These are phyloP conservation scores for Apiotrichum laibachii DNA, from an alignment of 1,284 basidiomycete species.

Conservation along the genomic window DNA sequence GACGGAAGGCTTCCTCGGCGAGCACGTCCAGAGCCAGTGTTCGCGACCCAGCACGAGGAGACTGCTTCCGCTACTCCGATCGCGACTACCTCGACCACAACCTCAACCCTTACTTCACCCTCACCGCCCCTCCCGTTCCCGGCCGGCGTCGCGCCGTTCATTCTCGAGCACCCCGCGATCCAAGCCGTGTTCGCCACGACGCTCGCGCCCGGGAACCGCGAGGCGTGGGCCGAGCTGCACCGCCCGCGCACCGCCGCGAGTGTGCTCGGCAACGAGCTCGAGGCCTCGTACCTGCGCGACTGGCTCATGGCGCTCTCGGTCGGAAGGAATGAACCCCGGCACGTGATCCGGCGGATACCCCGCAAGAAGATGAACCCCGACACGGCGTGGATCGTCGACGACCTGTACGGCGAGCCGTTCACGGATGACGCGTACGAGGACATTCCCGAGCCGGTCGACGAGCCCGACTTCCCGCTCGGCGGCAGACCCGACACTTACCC, in stretches of 20 bases:
- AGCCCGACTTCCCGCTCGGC: slow-evolving; percentile 23
- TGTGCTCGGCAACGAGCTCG: slow-evolving; percentile 75
- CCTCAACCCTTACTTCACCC: not conserved
- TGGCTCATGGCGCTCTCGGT: slow-evolving; percentile 75
- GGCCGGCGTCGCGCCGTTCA: slow-evolving; percentile 14
- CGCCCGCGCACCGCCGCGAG: slow-evolving; percentile 68
- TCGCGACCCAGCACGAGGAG: no score
- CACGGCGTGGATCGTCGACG: slow-evolving; percentile 50
- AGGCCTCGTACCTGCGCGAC: slow-evolving; percentile 70
- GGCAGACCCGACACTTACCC: slow-evolving; percentile 31
- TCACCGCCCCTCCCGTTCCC: not conserved
- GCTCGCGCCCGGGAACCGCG: slow-evolving; percentile 36
- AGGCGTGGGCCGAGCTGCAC: slow-evolving; percentile 74
- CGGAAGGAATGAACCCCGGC: slow-evolving; percentile 48
- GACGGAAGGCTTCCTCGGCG: not conserved
- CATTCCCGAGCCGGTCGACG: slow-evolving; percentile 25
- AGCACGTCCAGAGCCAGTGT: not conserved
- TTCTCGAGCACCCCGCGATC: slow-evolving; percentile 36
- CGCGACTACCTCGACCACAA: not conserved
- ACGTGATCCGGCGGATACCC: slow-evolving; percentile 30
- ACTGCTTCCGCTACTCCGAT: no score
- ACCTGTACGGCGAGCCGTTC: slow-evolving; percentile 35
- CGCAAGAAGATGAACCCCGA: slow-evolving; percentile 25
- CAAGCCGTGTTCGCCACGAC: slow-evolving; percentile 16
- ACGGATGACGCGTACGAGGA: slow-evolving; percentile 26